These are phyloP conservation scores for Tremella yokohamensis DNA, from an alignment of 768 basidiomycete genomes.

Conservation along the genomic window DNA sequence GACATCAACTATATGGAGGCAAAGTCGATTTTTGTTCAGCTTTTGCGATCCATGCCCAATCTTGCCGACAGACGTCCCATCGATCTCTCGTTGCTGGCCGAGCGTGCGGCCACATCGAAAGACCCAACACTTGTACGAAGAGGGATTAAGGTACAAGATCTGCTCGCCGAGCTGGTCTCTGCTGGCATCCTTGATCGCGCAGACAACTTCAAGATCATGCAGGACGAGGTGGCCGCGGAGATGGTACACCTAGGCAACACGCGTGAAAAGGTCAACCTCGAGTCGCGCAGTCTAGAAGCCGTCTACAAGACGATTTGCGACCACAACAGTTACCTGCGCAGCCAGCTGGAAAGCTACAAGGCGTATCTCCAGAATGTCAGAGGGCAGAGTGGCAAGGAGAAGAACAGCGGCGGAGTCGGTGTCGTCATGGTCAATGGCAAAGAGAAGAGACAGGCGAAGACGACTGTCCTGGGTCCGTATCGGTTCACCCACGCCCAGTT, in stretches of 20 bases:
- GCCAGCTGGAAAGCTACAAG: conserved; percentile 98
- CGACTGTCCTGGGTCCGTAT: conserved; percentile 86
- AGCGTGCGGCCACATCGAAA: conserved; percentile 93
- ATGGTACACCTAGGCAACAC: conserved; percentile 94
- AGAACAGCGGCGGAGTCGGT: conserved; percentile 74
- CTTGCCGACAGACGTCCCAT: conserved; percentile 80
- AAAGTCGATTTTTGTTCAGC: conserved; percentile 97
- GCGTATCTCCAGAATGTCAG: conserved; percentile 98
- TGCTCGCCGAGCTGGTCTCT: conserved; percentile 93
- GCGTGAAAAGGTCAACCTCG: conserved; percentile 87
- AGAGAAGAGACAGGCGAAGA: conserved; percentile 87
- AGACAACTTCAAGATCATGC: conserved; percentile 91
- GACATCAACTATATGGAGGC: conserved; percentile 99
- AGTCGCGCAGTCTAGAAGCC: conserved; percentile 87
- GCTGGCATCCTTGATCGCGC: conserved; percentile 72
- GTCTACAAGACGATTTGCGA: conserved; percentile 99
- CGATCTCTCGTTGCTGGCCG: conserved; percentile 81
- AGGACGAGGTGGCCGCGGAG: conserved; percentile 93
- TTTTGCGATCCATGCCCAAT: conserved; percentile 88
- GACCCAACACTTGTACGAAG: conserved; percentile 91
- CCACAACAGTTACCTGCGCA: conserved; percentile 94
- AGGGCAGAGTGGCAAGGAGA: conserved; percentile 77
- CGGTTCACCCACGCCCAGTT: conserved; percentile 96
- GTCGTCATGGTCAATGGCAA: conserved; percentile 95
- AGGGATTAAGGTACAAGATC: conserved; percentile 99